These are phyloP conservation scores for Medicago truncatula DNA, from an alignment of 306 rosid species.

Conservation along the genomic window MtrunA17r5.0-ANR NC_053045.1:17879501-17880000, in stretches of 20 bases:
- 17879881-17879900: background rate
- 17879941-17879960: too few relatives aligned
- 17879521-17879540: slow-evolving; percentile 3
- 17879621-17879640: slow-evolving; percentile 31
- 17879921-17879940: too few relatives aligned
- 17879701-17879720: slow-evolving; percentile 9
- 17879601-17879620: slow-evolving; percentile 3
- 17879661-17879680: background rate
- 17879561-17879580: slow-evolving; percentile 11
- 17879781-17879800: slow-evolving; percentile 21
- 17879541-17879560: slow-evolving; percentile 2
- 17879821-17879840: slow-evolving; percentile 28
- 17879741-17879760: background rate
- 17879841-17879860: background rate
- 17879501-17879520: background rate
- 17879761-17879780: slow-evolving; percentile 8
- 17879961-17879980: too few relatives aligned
- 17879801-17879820: slow-evolving; percentile 21
- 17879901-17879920: too few relatives aligned
- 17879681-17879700: slow-evolving; percentile 8
- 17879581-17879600: slow-evolving; percentile 10
- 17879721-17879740: background rate
- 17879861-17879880: slow-evolving; percentile 11
- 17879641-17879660: slow-evolving; percentile 16
- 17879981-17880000: too few relatives aligned